A percentile compares a stretch with the other conserved stretches of the same genome.
These are phyloP conservation scores for Penicillium desertorum DNA, from an alignment of 495 filamentous ascomycete genomes.

Conservation along the genomic window DNA sequence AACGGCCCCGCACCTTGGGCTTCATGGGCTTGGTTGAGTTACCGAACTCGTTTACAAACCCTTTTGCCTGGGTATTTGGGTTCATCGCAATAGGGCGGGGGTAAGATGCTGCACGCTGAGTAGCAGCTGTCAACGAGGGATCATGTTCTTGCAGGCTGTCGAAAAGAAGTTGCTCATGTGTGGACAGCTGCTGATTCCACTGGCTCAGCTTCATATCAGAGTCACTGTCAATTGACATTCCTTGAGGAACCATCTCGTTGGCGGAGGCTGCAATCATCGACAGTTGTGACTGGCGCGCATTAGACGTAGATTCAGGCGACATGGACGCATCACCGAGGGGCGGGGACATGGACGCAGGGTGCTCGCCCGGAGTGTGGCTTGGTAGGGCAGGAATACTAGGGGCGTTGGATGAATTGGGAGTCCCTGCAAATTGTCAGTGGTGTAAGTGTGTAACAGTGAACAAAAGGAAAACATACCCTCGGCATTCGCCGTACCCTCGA, in stretches of 20 bases:
- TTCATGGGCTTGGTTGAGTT: conserved; percentile 52
- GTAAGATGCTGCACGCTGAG: conserved; percentile 47
- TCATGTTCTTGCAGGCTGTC: conserved; percentile 50
- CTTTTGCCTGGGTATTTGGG: conserved; percentile 52
- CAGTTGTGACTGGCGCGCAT: conserved; percentile 48
- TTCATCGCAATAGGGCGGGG: conserved; percentile 58
- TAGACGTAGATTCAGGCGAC: conserved; percentile 40
- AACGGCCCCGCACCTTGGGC: conserved; percentile 65
- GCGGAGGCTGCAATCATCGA: conserved; percentile 52
- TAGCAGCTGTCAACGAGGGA: conserved; percentile 46
- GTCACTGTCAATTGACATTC: conserved; percentile 42
- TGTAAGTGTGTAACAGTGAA: not conserved
- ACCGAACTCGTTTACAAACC: conserved; percentile 58
- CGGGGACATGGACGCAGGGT: conserved; percentile 41
- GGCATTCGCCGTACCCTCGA: conserved; percentile 32
- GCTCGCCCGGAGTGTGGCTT: conserved; percentile 35
- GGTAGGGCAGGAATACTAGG: conserved; percentile 38
- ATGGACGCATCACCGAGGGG: conserved; percentile 40
- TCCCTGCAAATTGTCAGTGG: conserved; percentile 31
- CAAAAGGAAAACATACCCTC: conserved; percentile 18
- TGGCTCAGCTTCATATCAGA: conserved; percentile 38
- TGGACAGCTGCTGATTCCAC: conserved; percentile 45
- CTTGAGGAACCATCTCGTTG: conserved; percentile 50
- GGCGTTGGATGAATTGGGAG: conserved; percentile 32
- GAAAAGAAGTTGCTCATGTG: conserved; percentile 48